Evolutionary conservation across 2,329 filamentous ascomycete species (phyloP).

Genomic region (Curvularia eragrostidis): DNA sequence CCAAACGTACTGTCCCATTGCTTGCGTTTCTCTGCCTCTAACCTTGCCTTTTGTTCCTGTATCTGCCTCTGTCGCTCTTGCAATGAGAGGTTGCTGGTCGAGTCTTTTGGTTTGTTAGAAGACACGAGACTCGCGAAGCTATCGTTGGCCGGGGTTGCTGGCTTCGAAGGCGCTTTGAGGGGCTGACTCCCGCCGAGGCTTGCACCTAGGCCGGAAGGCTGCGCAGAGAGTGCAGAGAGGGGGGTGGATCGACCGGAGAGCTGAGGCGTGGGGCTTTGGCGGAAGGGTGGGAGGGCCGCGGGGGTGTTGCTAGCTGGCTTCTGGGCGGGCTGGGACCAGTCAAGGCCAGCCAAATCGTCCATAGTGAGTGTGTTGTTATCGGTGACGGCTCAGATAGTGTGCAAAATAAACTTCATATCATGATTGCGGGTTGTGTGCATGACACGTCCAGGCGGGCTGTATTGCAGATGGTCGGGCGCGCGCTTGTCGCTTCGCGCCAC

Average conservation of each 20-base stretch:
- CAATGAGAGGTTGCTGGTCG: slow-evolving; percentile 72
- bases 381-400: slow-evolving; percentile 11
- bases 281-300: slow-evolving; percentile 44
- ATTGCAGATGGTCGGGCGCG: slow-evolving; percentile 12
- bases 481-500: slow-evolving; percentile 21
- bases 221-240: slow-evolving; percentile 46
- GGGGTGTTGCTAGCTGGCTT: slow-evolving; percentile 34
- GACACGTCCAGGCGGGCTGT: slow-evolving; percentile 5
- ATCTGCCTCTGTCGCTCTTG: slow-evolving; percentile 71
- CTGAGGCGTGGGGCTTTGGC: slow-evolving; percentile 49
- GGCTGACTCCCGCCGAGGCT: slow-evolving; percentile 46
- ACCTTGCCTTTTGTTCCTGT: slow-evolving; percentile 77
- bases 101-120: slow-evolving; percentile 64
- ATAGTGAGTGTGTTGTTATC: slow-evolving; percentile 49
- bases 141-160: slow-evolving; percentile 63
- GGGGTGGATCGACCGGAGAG: slow-evolving; percentile 51
- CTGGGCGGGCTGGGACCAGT: slow-evolving; percentile 53
- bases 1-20: slow-evolving; percentile 81
- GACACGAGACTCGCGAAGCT: slow-evolving; percentile 80
- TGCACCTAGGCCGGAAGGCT: slow-evolving; percentile 50
- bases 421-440: slow-evolving; percentile 17
- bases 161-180: slow-evolving; percentile 59
- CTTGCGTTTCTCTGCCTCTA: slow-evolving; percentile 75
- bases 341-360: slow-evolving; percentile 59
- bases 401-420: slow-evolving; percentile 29